Base-by-base conservation (phyloP, 176 grass and related monocot genomes). In the Paspalum vaginatum region DNA sequence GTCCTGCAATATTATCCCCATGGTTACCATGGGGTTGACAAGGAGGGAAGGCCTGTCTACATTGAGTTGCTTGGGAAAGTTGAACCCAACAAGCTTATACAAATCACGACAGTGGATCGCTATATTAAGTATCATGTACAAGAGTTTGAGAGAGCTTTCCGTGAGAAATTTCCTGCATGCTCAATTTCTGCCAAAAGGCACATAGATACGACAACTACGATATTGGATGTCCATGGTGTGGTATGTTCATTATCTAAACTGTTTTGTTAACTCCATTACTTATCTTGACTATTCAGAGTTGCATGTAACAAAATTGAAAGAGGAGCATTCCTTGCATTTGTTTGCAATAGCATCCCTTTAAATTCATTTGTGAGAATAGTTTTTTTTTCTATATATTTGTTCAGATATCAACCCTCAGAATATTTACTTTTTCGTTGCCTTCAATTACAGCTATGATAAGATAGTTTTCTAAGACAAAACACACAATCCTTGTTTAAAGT, bases 81-180 rank as follows among this genome's bases (percentile, higher is more conserved):
- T 51, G 96, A 99, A 46, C 96, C 96, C 12, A 95, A 86, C 75
- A 99, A 93, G 68, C 88, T 99, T 87, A 84, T 93, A 72, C 90
- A 91, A 72, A 88, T 95, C 68, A 99, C 96, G 18, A 93, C 92
- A 45, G 65, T 93, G 68, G 96, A 99, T 25, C 86, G 96, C 24
- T 95, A 99, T 74, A 86, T 99, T 74, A 99, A 91, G 79, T 99
- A 99, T 77, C 96, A 99, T 70, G 93, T 99, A 11, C 90, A 95
- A 50, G 93, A 93, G 58, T 99, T 99, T 82, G 96, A 99, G 87
- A 95, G 84, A 87, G 90, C 96, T 72, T 93, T 99, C 56, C 48
- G 68, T 43, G 92, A 99, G 87, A 99, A 93, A 66, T 99, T 99
- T 89, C 87, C 93, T 52, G 88, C 96, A 76, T 99, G 96, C 72